Evolutionary conservation across 768 basidiomycete genomes (phyloP), one percentile per base, ranked within the genome.

Genomic region (Collybia sp.): DNA sequence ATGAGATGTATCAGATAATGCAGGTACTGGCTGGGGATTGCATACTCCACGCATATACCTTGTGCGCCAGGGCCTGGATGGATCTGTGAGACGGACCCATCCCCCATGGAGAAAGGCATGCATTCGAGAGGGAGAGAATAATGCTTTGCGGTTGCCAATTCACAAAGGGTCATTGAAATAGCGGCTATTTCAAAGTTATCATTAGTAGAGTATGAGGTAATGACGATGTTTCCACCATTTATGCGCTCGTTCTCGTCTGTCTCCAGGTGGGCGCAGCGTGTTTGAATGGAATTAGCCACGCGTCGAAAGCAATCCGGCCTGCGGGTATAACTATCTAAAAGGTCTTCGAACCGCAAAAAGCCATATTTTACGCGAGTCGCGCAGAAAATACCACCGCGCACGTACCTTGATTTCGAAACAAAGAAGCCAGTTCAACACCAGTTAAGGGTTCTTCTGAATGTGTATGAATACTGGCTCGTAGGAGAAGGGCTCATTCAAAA

Each of bases 151-250:
- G 85, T 89, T 15, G 80, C 77, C n/a, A 88, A 65, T 62, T 89
- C 87, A 59, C 87, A 89, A 34, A 89, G 67, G 2, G 87, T 89
- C 80, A 89, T 82, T 5, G 77, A 73, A 40, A 88, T 85, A 1
- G 87, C 83, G 55, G 79, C 87, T 88, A 16, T 33, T 3, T 30
- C 6, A 44, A 30, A 40, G n/a, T 16, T 31, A 39, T 13, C 43
- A 30, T 17, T 12, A 33, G 36, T 5, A 33, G 3, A 19, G n/a
- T 2, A 42, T 25, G 25, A 18, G 15, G 11, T 18, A 35, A 12
- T 6, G 12, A 13, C 11, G 41, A 17, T 15, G 25, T 16, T 5
- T 34, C 58, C 39, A 84, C 85, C 82, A 57, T 70, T 68, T n/a
- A 87, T 71, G 44, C 84, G 71, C 46, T 77, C 76, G 13, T 72